Percentiles rank a stretch among this genome's conserved stretches.
These are phyloP conservation scores for Berkeleyomyces rouxiae DNA, from an alignment of 2,329 filamentous ascomycete species.

Conservation along the genomic window DNA sequence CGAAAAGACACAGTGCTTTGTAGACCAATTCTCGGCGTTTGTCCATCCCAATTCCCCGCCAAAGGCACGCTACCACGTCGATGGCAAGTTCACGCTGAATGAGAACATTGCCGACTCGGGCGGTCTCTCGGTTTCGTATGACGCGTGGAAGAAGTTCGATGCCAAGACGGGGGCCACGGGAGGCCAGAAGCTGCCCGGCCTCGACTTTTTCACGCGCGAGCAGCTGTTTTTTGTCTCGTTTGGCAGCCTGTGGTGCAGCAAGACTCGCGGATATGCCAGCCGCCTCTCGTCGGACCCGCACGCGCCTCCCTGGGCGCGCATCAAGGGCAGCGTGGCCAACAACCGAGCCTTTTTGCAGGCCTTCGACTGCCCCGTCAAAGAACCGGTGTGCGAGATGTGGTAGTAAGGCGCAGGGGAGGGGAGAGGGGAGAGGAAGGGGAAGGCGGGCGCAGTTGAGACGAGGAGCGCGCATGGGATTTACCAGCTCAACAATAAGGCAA, in stretches of 20 bases:
- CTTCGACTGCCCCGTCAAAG: constrained; percentile 47
- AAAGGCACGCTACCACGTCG: constrained; percentile 39
- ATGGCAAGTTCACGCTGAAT: constrained; percentile 45
- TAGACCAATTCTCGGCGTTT: constrained; percentile 40
- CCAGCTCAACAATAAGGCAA: too few species aligned
- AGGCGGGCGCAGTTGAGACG: background rate
- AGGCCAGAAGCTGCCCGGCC: constrained; percentile 39
- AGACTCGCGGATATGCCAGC: constrained; percentile 39
- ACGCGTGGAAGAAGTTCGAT: constrained; percentile 47
- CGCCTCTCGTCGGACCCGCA: constrained; percentile 48
- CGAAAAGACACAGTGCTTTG: constrained; percentile 45
- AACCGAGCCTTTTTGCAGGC: constrained; percentile 50
- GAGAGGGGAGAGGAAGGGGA: background rate
- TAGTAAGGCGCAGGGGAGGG: constrained; percentile 29
- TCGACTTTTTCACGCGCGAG: constrained; percentile 46
- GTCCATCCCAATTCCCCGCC: background rate
- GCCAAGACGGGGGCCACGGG: constrained; percentile 24
- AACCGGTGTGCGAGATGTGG: constrained; percentile 56
- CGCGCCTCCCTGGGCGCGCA: constrained; percentile 44
- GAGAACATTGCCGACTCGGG: constrained; percentile 61
- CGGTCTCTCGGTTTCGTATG: constrained; percentile 44
- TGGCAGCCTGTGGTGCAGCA: constrained; percentile 50
- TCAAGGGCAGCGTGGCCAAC: constrained; percentile 48
- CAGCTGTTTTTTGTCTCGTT: constrained; percentile 55
- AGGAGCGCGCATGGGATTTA: background rate